phyloP scores from a whole-genome alignment of 2,329 filamentous ascomycete genomes.

The Trichoderma sp. region DNA sequence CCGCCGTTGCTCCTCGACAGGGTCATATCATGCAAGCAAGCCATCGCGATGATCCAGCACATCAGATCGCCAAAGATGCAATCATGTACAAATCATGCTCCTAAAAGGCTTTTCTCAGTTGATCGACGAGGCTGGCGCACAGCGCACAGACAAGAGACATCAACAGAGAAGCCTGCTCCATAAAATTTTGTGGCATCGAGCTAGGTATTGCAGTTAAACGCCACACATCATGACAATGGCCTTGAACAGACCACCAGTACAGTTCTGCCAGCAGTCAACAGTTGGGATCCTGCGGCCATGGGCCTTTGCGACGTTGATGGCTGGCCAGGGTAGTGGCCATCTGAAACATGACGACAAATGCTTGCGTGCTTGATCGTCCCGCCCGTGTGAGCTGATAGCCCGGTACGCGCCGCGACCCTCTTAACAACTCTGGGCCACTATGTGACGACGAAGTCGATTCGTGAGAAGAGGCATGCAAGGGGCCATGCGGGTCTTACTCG shows the following conservation, averaged over 20 bases:
- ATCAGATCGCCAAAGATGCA: constrained; percentile 27
- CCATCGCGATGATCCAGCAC: constrained; percentile 12
- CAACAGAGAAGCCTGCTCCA: neutral
- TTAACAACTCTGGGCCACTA: neutral
- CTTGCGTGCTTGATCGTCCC: constrained; percentile 39
- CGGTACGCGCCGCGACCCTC: constrained; percentile 22
- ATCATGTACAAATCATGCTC: constrained; percentile 5
- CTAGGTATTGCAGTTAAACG: neutral
- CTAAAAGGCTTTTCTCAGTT: neutral
- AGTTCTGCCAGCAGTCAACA: neutral
- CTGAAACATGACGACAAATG: constrained; percentile 33
- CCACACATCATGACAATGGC: neutral
- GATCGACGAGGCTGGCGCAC: constrained; percentile 22
- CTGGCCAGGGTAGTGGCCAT: constrained; percentile 21
- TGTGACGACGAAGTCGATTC: constrained; percentile 16
- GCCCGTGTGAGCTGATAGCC: constrained; percentile 28
- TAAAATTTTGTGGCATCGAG: neutral
- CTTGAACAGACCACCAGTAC: neutral
- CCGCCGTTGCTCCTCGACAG: neutral
- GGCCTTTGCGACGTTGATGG: constrained; percentile 24
- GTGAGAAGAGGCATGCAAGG: constrained; percentile 14
- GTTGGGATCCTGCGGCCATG: constrained; percentile 3
- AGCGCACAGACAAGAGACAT: constrained; percentile 13
- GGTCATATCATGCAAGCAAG: constrained; percentile 18
- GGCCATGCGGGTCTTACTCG: constrained; percentile 6